Percentiles rank a stretch among this genome's conserved stretches.
phyloP scores from a whole-genome alignment of 495 filamentous ascomycete genomes.

The Lineolata rhizophorae region DNA sequence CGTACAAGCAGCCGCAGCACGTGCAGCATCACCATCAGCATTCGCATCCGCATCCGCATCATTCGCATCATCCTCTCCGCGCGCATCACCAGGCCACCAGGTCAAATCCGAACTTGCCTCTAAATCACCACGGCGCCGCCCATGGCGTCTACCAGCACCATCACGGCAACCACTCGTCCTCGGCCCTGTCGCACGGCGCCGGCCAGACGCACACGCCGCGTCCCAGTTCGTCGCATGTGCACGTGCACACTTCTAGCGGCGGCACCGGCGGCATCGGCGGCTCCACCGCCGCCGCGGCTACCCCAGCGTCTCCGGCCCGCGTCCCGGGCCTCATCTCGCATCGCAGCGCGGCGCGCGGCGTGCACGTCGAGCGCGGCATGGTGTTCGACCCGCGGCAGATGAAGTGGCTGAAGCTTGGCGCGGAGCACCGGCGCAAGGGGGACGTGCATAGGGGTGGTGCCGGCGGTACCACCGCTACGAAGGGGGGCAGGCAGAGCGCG shows the following conservation, averaged over 20 bases:
- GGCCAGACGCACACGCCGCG: too few species aligned
- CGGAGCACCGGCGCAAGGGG: constrained; percentile 3
- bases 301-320: too few species aligned
- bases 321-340: constrained; percentile 89
- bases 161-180: background rate
- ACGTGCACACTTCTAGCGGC: too few species aligned
- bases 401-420: constrained; percentile 59
- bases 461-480: too few species aligned
- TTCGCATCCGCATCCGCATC: too few species aligned
- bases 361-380: constrained; percentile 88
- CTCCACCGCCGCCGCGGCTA: too few species aligned
- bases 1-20: constrained; percentile 1
- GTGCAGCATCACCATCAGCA: constrained; percentile 1
- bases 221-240: too few species aligned
- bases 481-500: too few species aligned
- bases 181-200: constrained; percentile 22
- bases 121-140: background rate
- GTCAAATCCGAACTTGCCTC: too few species aligned
- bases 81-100: background rate
- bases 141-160: background rate
- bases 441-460: background rate
- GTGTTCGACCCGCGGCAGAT: constrained; percentile 91
- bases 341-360: constrained; percentile 43
- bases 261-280: too few species aligned
- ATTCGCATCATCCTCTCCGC: too few species aligned